These are phyloP conservation scores for Warburgia ugandensis DNA, from an alignment of 164 flowering plant genomes.

Conservation along the genomic window DNA sequence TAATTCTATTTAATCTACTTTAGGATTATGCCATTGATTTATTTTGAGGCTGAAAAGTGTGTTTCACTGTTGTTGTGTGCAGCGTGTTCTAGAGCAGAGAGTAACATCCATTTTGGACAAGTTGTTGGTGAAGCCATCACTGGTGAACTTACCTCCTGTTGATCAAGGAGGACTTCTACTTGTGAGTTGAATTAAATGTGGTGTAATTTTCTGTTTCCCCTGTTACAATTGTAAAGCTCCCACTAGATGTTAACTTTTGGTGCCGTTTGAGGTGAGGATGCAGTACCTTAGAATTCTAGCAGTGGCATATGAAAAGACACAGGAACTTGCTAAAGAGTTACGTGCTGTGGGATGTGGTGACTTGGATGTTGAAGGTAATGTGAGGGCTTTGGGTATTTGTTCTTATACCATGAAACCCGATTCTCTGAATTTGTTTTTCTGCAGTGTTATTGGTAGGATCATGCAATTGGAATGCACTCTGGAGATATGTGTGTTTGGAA, in stretches of 20 bases:
- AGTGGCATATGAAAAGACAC: conserved; percentile 93
- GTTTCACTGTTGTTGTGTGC: conserved; percentile 13
- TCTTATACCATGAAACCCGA: not conserved
- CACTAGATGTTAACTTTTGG: conserved; percentile 17
- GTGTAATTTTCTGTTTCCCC: not conserved
- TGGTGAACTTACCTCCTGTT: conserved; percentile 72
- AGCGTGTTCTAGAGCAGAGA: conserved; percentile 96
- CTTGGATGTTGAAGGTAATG: conserved; percentile 89
- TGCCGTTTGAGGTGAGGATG: conserved; percentile 19
- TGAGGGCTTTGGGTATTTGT: not conserved
- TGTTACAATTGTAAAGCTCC: conserved; percentile 7
- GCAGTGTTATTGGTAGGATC: too few relatives aligned
- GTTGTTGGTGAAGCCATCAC: conserved; percentile 80
- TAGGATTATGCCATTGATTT: not conserved
- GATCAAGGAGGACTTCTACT: conserved; percentile 87
- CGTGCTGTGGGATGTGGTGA: conserved; percentile 96
- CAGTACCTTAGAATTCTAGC: conserved; percentile 97
- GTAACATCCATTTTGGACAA: conserved; percentile 86
- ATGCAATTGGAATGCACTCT: too few relatives aligned
- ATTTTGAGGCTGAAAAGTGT: too few relatives aligned
- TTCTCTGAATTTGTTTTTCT: not conserved
- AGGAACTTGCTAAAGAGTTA: conserved; percentile 86
- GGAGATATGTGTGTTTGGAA: too few relatives aligned
- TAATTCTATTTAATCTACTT: not conserved
- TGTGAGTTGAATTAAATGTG: conserved; percentile 42